phyloP scores from a whole-genome alignment of 177 flowering plant genomes.

The Tripterygium wilfordii region DNA sequence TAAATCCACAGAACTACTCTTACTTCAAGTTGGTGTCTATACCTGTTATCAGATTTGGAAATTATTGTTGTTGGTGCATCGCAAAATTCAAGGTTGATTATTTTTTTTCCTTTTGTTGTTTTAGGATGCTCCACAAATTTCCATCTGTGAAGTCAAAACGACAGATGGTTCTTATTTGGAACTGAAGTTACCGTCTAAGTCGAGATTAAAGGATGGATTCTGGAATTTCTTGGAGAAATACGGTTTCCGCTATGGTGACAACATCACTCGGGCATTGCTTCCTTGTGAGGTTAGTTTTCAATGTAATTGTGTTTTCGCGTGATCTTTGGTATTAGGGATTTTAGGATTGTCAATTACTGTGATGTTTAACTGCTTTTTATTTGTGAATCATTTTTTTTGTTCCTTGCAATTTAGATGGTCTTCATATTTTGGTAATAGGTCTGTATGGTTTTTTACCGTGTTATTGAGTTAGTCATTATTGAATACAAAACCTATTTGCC shows the following conservation, averaged over 20 bases:
- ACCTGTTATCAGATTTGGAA: too few relatives aligned
- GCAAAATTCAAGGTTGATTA: not conserved
- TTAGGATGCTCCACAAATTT: slow-evolving; percentile 56
- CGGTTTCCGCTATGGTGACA: slow-evolving; percentile 65
- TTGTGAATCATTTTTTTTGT: too few relatives aligned
- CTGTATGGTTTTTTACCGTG: too few relatives aligned
- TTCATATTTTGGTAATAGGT: too few relatives aligned
- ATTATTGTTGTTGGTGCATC: not conserved
- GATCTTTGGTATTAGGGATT: slow-evolving; percentile 2
- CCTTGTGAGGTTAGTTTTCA: slow-evolving; percentile 67
- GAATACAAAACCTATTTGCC: too few relatives aligned
- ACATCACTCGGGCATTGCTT: slow-evolving; percentile 52
- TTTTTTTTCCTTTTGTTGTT: slow-evolving; percentile 2
- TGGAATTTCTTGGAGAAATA: slow-evolving; percentile 84
- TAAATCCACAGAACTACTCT: too few relatives aligned
- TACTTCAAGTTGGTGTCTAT: too few relatives aligned
- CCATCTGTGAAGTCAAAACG: slow-evolving; percentile 51
- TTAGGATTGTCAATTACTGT: not conserved
- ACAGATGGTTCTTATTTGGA: slow-evolving; percentile 60
- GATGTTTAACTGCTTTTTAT: not conserved
- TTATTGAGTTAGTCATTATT: too few relatives aligned
- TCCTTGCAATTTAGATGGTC: too few relatives aligned
- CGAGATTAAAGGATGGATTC: slow-evolving; percentile 21
- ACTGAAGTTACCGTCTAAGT: slow-evolving; percentile 48
- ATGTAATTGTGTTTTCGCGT: slow-evolving; percentile 4